Evolutionary conservation across 805 yeast genomes (phyloP), one percentile per base, ranked within the genome.

Genomic region (Phaffomyces thermotolerans): DNA sequence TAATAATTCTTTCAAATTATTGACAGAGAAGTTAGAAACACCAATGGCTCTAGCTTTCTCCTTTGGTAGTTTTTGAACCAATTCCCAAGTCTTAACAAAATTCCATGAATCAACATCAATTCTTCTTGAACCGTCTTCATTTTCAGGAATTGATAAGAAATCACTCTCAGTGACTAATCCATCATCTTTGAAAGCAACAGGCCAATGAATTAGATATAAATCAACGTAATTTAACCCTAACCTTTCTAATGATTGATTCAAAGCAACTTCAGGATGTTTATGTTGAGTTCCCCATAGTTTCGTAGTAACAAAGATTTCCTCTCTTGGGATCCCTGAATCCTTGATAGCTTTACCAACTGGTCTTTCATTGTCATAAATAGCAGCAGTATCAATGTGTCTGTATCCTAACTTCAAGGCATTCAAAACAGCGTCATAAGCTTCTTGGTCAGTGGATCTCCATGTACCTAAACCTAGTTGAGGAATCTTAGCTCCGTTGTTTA

Each of bases 161-260:
- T 47, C 39, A 13, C 33, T 42, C 31, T 43, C 50, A 6, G 37
- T 41, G 9, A 23, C 12, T n/a, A 40, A 17, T 7, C 46, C 52
- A 14, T 33, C 84, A 18, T 86, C 66, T 47, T 58, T 73, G 46
- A 75, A 60, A 12, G 82, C 67, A 35, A 75, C 74, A 6, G 95
- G 95, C 95, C 95, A 87, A 64, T 87, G 95, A 60, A 86, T 73
- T 57, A 87, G 71, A 59, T 80, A 79, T 46, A 87, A 66, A 59
- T 87, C 95, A 42, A 87, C 82, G 56, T 87, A 87, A 40, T 82
- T 91, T 52, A 84, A 59, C 0, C 79, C 80, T 48, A 86, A 68
- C 56, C 80, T 77, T 52, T 71, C 54, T 55, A 86, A 68, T 7
- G 90, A 81, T 40, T 64, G 66, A 10, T 77, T 72, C 34, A 85